A percentile compares a stretch with the other conserved stretches of the same genome.
These are phyloP conservation scores for Glebionis coronaria DNA, from an alignment of 129 eudicot species.

Conservation along the genomic window DNA sequence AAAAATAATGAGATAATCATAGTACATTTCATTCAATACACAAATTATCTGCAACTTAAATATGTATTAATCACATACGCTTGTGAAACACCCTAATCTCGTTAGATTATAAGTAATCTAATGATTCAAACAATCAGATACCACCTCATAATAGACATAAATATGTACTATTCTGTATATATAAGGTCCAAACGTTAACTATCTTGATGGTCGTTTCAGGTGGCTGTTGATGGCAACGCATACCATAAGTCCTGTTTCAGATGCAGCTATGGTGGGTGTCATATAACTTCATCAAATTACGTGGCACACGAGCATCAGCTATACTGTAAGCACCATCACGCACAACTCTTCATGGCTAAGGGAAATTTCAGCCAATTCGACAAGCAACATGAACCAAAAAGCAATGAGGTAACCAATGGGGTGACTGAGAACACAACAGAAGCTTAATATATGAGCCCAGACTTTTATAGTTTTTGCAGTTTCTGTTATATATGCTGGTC, in stretches of 20 bases:
- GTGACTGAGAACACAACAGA: conserved; percentile 51
- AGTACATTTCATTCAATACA: too few relatives aligned
- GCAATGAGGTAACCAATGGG: conserved; percentile 24
- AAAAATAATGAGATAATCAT: too few relatives aligned
- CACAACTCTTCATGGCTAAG: conserved; percentile 63
- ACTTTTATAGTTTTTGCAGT: neutral
- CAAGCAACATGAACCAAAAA: conserved; percentile 33
- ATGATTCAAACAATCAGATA: conserved; percentile 19
- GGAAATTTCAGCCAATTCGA: conserved; percentile 61
- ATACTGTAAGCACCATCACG: conserved; percentile 65
- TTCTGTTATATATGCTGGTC: conserved; percentile 28
- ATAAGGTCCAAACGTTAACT: neutral
- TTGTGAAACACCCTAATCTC: neutral
- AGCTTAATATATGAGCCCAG: conserved; percentile 10
- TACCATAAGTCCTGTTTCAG: conserved; percentile 66
- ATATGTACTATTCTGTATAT: neutral
- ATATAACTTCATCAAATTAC: conserved; percentile 61
- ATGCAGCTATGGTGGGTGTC: conserved; percentile 72
- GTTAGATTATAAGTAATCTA: neutral
- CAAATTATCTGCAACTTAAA: too few relatives aligned
- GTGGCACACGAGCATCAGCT: conserved; percentile 68
- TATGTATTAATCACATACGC: too few relatives aligned
- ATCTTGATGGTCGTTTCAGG: conserved; percentile 43
- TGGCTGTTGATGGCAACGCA: conserved; percentile 56
- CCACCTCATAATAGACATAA: conserved; percentile 3